Evolutionary conservation across 2,329 filamentous ascomycete genomes (phyloP).

Genomic region (Sporothrix globosa): DNA sequence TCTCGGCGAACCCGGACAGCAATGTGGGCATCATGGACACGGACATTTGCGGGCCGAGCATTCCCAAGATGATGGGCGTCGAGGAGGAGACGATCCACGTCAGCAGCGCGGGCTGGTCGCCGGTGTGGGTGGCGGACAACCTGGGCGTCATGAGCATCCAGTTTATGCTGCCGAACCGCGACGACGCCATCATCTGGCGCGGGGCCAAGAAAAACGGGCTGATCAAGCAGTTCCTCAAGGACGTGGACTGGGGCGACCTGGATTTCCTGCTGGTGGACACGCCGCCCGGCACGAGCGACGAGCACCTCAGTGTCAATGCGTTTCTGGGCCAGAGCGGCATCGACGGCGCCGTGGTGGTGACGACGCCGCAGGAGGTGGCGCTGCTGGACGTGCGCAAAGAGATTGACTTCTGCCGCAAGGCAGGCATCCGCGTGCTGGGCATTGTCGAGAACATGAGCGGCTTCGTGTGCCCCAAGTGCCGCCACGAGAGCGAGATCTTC

Average conservation of each 20-base stretch:
- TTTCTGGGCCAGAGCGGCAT: constrained; percentile 90
- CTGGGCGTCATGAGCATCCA: constrained; percentile 96
- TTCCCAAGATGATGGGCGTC: constrained; percentile 99
- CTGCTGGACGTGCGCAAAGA: constrained; percentile 94
- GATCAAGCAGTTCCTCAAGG: constrained; percentile 97
- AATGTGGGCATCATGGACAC: constrained; percentile 97
- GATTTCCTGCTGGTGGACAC: constrained; percentile 95
- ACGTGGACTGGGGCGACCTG: constrained; percentile 95
- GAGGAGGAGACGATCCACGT: constrained; percentile 93
- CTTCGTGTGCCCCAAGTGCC: constrained; percentile 94
- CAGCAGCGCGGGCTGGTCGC: constrained; percentile 85
- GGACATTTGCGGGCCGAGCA: constrained; percentile 93
- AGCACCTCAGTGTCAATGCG: constrained; percentile 91
- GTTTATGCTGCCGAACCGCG: constrained; percentile 92
- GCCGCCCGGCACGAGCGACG: constrained; percentile 91
- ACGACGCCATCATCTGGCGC: constrained; percentile 96
- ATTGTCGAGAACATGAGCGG: constrained; percentile 98
- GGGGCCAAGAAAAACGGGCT: constrained; percentile 98
- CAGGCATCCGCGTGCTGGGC: constrained; percentile 83
- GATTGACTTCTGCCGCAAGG: constrained; percentile 96
- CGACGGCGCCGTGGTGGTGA: constrained; percentile 89
- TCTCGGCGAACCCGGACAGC: constrained; percentile 79
- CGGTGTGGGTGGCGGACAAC: constrained; percentile 94
- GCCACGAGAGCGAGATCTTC: constrained; percentile 82
- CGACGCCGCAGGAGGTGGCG: constrained; percentile 91